A percentile compares a stretch with the other conserved stretches of the same genome.
Conservation (phyloP, 441 rosid genomes). For the Biscutella laevigata region DNA sequence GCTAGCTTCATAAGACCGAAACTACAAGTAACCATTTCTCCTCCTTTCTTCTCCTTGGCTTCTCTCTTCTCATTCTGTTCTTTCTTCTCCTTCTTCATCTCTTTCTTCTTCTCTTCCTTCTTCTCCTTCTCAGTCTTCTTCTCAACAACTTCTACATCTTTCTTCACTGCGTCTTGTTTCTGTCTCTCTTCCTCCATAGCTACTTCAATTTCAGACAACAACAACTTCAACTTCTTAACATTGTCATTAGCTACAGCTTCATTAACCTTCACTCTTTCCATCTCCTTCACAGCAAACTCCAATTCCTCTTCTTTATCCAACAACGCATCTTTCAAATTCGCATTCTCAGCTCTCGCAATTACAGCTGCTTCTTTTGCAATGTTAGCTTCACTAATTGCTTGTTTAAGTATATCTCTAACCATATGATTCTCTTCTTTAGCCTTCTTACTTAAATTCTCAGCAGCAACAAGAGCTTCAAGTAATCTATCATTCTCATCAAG, state of each 20-base stretch:
- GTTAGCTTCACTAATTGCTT: constrained; percentile 76
- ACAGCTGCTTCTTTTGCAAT: constrained; percentile 79
- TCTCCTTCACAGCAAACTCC: constrained; percentile 46
- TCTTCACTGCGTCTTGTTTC: constrained; percentile 20
- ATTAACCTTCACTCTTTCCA: constrained; percentile 45
- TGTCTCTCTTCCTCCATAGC: constrained; percentile 25
- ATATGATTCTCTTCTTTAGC: constrained; percentile 60
- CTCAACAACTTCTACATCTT: constrained; percentile 19
- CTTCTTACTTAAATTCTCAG: constrained; percentile 31
- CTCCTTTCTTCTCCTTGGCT: constrained; percentile 8
- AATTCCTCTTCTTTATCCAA: constrained; percentile 60
- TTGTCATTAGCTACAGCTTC: constrained; percentile 52
- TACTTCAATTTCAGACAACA: constrained; percentile 34
- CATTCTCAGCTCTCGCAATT: constrained; percentile 60
- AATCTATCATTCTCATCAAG: constrained; percentile 42
- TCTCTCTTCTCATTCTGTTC: constrained; percentile 21
- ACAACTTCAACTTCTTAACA: constrained; percentile 47
- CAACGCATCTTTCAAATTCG: constrained; percentile 57
- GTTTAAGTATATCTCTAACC: constrained; percentile 71
- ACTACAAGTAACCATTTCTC: too few relatives aligned
- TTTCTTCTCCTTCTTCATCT: constrained; percentile 14
- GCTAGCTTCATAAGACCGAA: constrained; percentile 41
- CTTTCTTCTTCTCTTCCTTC: constrained; percentile 10
- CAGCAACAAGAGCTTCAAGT: constrained; percentile 33
- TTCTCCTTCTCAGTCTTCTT: constrained; percentile 11